Evolutionary conservation across 495 filamentous ascomycete genomes (phyloP), one percentile per base, ranked within the genome.

Genomic region (Penicillium crystallinum): DNA sequence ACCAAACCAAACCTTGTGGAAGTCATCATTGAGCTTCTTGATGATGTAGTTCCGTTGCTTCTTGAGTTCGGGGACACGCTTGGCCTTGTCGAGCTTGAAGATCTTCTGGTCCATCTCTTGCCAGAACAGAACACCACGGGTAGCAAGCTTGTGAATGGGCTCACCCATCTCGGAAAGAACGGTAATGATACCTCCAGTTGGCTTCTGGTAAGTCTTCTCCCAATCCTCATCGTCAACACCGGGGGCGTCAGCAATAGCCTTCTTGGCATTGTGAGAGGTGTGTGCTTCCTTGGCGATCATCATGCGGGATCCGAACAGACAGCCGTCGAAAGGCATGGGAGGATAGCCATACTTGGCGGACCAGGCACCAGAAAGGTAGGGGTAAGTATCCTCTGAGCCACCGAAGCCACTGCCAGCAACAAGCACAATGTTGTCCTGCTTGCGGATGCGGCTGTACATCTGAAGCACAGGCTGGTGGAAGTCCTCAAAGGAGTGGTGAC

Each of bases 1-100:
- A 42, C 92, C 93, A 66, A 98, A 98, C 93, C 93, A 98, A 2
- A 95, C 90, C 74, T 98, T 98, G 58, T 96, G 91, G 75, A 95
- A 98, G 71, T 98, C 92, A 60, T 90, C 90, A 58, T 98, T 97
- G 54, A 98, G 84, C 71, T 95, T 96, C 76, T 88, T 85, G 74
- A 97, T 98, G 70, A 98, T 97, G 67, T 97, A 88, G 35, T 92
- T 87, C 21, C 90, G 84, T 61, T 87, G 84, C 73, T 95, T 96
- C 78, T 91, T 89, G 22, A 97, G 77, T 71, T 96, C 93, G 6
- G 89, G 83, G 5, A 97, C 74, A 45, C 92, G 87, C 72, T 97
- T 97, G 47, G 88, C 88, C 71, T 95, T 95, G 70, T 96, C 91
- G 18, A 98, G 77, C 70, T 84, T 89, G 81, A 98, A 98, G 58